A percentile compares a stretch with the other conserved stretches of the same genome.
Evolutionary conservation across 257 asterid species (phyloP).

Genomic region (Mentha longifolia): DNA sequence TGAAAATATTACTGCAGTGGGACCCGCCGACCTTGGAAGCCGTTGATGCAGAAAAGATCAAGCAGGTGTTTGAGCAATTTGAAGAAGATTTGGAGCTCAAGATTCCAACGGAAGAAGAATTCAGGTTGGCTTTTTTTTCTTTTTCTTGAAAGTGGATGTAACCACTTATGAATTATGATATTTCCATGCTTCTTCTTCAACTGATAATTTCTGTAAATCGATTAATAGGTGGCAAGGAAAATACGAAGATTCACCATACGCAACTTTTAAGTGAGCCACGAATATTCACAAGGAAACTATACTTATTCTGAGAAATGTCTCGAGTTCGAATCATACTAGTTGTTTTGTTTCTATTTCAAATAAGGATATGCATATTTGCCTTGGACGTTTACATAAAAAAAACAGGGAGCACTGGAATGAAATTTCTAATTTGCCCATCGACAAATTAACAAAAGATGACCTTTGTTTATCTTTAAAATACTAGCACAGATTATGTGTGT

Average conservation of each 20-base stretch:
- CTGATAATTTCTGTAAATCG: constrained; percentile 17
- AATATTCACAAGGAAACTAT: not conserved
- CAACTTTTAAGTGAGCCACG: constrained; percentile 30
- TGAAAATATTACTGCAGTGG: constrained; percentile 56
- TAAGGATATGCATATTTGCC: too few species aligned
- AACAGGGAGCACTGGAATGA: too few species aligned
- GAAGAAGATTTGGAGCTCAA: constrained; percentile 76
- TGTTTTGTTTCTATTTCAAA: not conserved
- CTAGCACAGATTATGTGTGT: too few species aligned
- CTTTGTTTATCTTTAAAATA: too few species aligned
- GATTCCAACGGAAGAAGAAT: constrained; percentile 64
- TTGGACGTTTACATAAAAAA: too few species aligned
- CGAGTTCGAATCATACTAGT: not conserved
- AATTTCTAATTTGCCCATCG: too few species aligned
- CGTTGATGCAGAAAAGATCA: constrained; percentile 54
- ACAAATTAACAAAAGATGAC: too few species aligned
- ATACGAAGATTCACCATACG: constrained; percentile 65
- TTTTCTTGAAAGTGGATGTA: not conserved
- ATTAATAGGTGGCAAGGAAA: constrained; percentile 76
- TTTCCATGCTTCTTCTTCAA: not conserved
- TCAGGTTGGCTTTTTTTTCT: constrained; percentile 51
- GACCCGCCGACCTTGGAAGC: constrained; percentile 65
- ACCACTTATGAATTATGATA: not conserved
- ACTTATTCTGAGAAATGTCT: not conserved
- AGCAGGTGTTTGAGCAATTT: constrained; percentile 62